These are phyloP conservation scores for Fusarium virguliforme DNA, from an alignment of 2,329 filamentous ascomycete species.

Conservation along the genomic window DNA sequence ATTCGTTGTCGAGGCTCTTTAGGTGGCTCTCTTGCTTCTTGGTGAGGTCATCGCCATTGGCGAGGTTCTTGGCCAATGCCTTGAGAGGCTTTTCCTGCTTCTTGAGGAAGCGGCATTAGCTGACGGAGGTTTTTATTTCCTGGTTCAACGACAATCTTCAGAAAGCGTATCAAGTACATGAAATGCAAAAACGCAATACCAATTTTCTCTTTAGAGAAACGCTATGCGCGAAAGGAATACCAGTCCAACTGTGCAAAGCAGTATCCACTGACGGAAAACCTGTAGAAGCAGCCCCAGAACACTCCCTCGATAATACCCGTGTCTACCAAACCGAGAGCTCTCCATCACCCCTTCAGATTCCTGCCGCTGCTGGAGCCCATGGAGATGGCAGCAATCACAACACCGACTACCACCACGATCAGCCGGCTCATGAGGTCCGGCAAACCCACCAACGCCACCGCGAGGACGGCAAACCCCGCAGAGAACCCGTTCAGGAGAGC, in stretches of 20 bases:
- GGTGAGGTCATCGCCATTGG: too few relatives aligned
- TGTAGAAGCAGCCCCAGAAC: background rate
- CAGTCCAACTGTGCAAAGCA: background rate
- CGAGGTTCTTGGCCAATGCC: too few relatives aligned
- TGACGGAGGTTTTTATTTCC: too few relatives aligned
- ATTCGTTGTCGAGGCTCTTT: too few relatives aligned
- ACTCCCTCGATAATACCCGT: background rate
- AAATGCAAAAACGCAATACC: background rate
- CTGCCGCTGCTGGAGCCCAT: slow-evolving; percentile 34
- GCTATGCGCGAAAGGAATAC: background rate
- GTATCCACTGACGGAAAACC: background rate
- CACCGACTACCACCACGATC: slow-evolving; percentile 35
- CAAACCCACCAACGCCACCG: slow-evolving; percentile 32
- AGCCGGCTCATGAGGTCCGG: slow-evolving; percentile 38
- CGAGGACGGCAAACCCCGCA: slow-evolving; percentile 36
- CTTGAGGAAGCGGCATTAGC: too few relatives aligned
- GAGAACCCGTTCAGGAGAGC: slow-evolving; percentile 36
- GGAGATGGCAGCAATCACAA: slow-evolving; percentile 32
- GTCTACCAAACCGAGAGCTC: background rate
- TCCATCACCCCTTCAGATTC: slow-evolving; percentile 26
- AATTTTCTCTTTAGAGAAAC: background rate
- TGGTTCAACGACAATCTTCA: background rate
- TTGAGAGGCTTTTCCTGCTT: too few relatives aligned
- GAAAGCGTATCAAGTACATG: background rate
- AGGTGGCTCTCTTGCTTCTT: too few relatives aligned